Base-by-base conservation (phyloP, 306 rosid genomes). In the Fragaria ananassa region DNA sequence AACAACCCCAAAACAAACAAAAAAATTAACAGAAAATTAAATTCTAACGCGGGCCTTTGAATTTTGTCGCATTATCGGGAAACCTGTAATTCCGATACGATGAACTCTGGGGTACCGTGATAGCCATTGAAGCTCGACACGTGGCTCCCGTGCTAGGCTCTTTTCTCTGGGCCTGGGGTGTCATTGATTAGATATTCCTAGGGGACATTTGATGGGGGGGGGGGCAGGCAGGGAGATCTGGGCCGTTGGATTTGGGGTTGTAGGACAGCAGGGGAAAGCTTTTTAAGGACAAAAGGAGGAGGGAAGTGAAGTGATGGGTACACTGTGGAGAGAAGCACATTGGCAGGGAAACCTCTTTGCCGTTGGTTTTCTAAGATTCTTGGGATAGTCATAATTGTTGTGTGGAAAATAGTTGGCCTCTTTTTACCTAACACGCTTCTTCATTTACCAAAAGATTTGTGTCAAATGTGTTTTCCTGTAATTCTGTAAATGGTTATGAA, bases 1-100 rank as follows among this genome's bases (percentile, higher is more conserved):
- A 47, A 41, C 29, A 12, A 13, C 9, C 37, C 41, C 31, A 44
- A 17, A 7, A 68, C n/a, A 23, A 53, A 8, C 25, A 19, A 34
- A 34, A 0, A 15, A 12, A 10, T 58, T 6, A 57, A 23, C 15
- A 13, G 37, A 12, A 25, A 61, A 61, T 27, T 58, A 13, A 29
- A 67, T 37, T 53, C 27, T 62, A 66, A 66, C 58, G 84, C 63
- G 80, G 85, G 79, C 31, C 81, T 83, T 82, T 69, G 54, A 45
- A 46, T 79, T 84, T 89, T 92, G 96, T 92, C 93, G 97, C 85
- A 89, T 86, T 81, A 13, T 34, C 10, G 31, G 74, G 82, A 78
- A 37, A 78, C 74, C 70, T 8, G 11, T 42, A 8, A 66, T 74
- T 2, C 34, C 34, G 83, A 72, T 86, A 83, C 88, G 87, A 89